phyloP scores from a whole-genome alignment of 768 basidiomycete genomes.

The Calocybe indica region DNA sequence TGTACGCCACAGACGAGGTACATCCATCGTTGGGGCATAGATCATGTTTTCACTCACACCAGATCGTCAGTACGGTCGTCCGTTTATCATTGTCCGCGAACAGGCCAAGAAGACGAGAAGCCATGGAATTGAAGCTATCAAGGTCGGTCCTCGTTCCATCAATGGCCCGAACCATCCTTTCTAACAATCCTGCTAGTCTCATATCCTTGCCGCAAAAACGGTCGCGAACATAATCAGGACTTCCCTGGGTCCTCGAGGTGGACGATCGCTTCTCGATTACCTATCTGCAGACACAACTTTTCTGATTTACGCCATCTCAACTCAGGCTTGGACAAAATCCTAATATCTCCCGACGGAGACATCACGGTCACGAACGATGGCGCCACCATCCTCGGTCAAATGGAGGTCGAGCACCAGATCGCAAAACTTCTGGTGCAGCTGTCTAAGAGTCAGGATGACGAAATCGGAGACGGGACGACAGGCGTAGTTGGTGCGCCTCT shows the following conservation, averaged over 20 bases:
- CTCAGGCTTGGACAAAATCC: slow-evolving; percentile 88
- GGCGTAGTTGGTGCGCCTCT: slow-evolving; percentile 86
- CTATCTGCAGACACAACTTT: slow-evolving; percentile 3
- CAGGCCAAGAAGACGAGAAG: slow-evolving; percentile 88
- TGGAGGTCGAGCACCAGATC: slow-evolving; percentile 99
- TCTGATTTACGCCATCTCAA: background rate
- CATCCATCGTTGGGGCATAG: background rate
- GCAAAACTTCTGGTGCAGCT: slow-evolving; percentile 96
- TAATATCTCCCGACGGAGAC: slow-evolving; percentile 95
- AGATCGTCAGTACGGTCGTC: slow-evolving; percentile 71
- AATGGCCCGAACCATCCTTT: slow-evolving; percentile 4
- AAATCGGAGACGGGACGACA: slow-evolving; percentile 98
- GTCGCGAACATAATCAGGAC: slow-evolving; percentile 94
- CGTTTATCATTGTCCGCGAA: slow-evolving; percentile 96
- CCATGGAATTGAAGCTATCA: slow-evolving; percentile 94
- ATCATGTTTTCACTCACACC: slow-evolving; percentile 9
- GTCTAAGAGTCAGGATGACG: slow-evolving; percentile 98
- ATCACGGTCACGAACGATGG: slow-evolving; percentile 99
- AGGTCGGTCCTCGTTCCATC: slow-evolving; percentile 39
- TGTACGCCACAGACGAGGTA: slow-evolving; percentile 87
- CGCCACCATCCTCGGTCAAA: slow-evolving; percentile 95
- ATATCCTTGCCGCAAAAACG: slow-evolving; percentile 92
- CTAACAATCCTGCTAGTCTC: slow-evolving; percentile 46
- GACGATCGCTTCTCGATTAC: background rate
- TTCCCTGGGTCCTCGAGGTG: slow-evolving; percentile 91